A percentile compares a stretch with the other conserved stretches of the same genome.
These are phyloP conservation scores for Diutina ranongensis DNA, from an alignment of 1,139 yeast genomes.

Conservation along the genomic window DNA sequence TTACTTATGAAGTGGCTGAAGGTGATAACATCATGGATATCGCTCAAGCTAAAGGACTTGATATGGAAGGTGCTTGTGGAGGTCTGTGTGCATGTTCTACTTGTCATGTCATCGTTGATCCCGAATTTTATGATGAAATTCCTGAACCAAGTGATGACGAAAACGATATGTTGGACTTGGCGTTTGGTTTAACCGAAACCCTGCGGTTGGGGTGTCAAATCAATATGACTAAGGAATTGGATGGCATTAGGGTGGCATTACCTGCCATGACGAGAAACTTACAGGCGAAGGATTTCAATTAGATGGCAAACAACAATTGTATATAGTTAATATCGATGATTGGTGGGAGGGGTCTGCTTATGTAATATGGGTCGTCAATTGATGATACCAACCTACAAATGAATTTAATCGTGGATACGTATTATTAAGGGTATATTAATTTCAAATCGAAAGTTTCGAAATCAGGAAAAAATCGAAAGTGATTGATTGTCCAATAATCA, in stretches of 20 bases:
- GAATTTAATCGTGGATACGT: too few relatives aligned
- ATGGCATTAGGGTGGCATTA: slow-evolving; percentile 89
- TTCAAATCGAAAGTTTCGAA: background rate
- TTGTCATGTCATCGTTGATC: slow-evolving; percentile 93
- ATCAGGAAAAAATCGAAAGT: background rate
- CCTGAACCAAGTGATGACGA: slow-evolving; percentile 98
- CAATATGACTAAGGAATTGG: slow-evolving; percentile 76
- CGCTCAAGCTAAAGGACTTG: slow-evolving; percentile 87
- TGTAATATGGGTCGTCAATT: too few relatives aligned
- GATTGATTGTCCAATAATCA: background rate
- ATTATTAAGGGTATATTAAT: background rate
- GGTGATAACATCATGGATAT: slow-evolving; percentile 89
- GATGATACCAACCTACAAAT: too few relatives aligned
- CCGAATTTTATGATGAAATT: slow-evolving; percentile 78
- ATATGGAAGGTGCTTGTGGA: slow-evolving; percentile 98
- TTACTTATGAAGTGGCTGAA: slow-evolving; percentile 74
- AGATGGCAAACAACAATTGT: too few relatives aligned
- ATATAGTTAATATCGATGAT: background rate
- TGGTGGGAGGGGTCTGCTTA: too few relatives aligned
- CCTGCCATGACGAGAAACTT: slow-evolving; percentile 97
- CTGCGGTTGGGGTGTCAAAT: slow-evolving; percentile 94
- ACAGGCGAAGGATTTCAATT: slow-evolving; percentile 59
- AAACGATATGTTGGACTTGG: slow-evolving; percentile 95
- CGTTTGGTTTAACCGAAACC: slow-evolving; percentile 94
- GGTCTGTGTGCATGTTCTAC: slow-evolving; percentile 99